Evolutionary conservation across 108 stramenopile species (phyloP).

Genomic region (Asterionellopsis glacialis): DNA sequence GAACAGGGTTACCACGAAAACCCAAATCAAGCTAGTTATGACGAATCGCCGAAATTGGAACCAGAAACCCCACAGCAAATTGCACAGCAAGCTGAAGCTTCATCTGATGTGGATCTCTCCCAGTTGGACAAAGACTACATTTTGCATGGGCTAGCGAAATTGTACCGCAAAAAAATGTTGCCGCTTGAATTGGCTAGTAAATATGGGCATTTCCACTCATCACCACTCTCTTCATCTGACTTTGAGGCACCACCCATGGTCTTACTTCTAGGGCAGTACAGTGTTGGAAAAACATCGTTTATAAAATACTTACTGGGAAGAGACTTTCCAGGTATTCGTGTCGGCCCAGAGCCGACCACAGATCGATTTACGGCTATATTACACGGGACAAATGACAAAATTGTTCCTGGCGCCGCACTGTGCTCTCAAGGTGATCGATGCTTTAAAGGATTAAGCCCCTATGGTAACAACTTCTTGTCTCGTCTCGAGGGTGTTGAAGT

Average conservation of each 20-base stretch:
- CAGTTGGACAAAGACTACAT: constrained; percentile 84
- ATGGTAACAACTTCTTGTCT: constrained; percentile 96
- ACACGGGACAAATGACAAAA: constrained; percentile 75
- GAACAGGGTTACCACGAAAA: background rate
- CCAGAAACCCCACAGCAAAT: background rate
- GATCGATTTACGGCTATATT: constrained; percentile 84
- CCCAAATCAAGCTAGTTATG: background rate
- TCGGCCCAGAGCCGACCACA: constrained; percentile 98
- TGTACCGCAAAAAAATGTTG: constrained; percentile 84
- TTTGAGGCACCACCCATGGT: constrained; percentile 98
- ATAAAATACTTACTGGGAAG: constrained; percentile 85
- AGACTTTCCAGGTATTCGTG: constrained; percentile 95
- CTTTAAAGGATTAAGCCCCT: constrained; percentile 92
- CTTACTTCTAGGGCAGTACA: constrained; percentile 91
- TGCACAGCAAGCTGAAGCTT: background rate
- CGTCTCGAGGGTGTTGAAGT: constrained; percentile 87
- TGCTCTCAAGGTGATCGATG: constrained; percentile 90
- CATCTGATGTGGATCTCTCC: constrained; percentile 56
- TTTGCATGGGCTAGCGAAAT: constrained; percentile 63
- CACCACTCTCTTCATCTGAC: constrained; percentile 92
- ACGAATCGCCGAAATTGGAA: background rate
- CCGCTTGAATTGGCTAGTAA: constrained; percentile 82
- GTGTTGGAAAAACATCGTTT: constrained; percentile 95
- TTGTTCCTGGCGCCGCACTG: constrained; percentile 88
- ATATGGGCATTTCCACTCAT: constrained; percentile 97